Evolutionary conservation across 2,329 filamentous ascomycete species (phyloP).

Genomic region (Plenodomus tracheiphilus): DNA sequence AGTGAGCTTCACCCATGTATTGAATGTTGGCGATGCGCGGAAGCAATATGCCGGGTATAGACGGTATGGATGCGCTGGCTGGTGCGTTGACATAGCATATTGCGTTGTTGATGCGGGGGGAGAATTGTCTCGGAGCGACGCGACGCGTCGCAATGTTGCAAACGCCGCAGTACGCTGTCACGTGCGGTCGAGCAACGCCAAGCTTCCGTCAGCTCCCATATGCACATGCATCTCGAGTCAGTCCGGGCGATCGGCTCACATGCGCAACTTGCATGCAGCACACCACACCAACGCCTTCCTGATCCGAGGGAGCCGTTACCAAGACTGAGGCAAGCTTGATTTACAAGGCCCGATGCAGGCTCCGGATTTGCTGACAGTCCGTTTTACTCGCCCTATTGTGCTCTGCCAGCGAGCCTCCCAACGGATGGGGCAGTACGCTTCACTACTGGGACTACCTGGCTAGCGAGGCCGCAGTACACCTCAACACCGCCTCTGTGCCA

Average conservation of each 20-base stretch:
- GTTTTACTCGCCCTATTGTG: conserved; percentile 8
- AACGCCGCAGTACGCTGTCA: conserved; percentile 12
- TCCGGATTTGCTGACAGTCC: conserved; percentile 10
- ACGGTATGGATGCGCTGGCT: conserved; percentile 26
- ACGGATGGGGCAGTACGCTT: conserved; percentile 13
- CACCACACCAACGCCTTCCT: conserved; percentile 5
- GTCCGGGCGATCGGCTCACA: conserved; percentile 24
- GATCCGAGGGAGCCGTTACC: conserved; percentile 33
- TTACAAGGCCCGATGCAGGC: conserved; percentile 28
- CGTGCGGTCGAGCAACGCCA: background rate
- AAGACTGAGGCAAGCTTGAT: conserved; percentile 13
- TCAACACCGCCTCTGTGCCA: conserved; percentile 27
- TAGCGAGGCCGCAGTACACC: conserved; percentile 19
- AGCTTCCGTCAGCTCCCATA: background rate
- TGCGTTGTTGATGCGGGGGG: conserved; percentile 21
- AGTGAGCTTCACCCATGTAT: conserved; percentile 65
- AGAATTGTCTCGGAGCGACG: conserved; percentile 12
- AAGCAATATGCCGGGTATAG: conserved; percentile 65
- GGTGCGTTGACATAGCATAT: conserved; percentile 36
- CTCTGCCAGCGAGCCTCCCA: conserved; percentile 16
- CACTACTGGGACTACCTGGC: conserved; percentile 17
- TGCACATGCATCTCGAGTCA: conserved; percentile 1
- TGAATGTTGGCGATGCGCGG: conserved; percentile 62
- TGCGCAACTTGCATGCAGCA: conserved; percentile 22
- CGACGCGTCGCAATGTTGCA: conserved; percentile 12